phyloP scores from a whole-genome alignment of 805 yeast species.

The Dipodascus geniculatus region DNA sequence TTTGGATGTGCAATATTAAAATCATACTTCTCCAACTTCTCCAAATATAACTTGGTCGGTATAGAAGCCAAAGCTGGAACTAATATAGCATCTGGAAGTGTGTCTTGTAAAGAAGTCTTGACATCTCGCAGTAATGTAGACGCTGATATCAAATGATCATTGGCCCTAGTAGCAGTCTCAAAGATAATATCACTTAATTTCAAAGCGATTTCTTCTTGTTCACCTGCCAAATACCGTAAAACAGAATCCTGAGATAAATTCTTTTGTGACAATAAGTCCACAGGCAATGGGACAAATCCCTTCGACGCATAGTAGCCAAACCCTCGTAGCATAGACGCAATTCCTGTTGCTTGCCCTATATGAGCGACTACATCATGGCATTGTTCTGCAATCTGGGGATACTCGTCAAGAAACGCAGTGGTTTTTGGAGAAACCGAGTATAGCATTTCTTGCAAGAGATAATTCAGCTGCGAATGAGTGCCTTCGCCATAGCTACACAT shows the following conservation, averaged over 20 bases:
- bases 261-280: conserved; percentile 42
- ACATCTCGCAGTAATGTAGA: conserved; percentile 38
- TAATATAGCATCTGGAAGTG: conserved; percentile 42
- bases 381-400: conserved; percentile 31
- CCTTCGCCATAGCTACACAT: conserved; percentile 76
- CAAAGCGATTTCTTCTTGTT: conserved; percentile 24
- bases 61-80: conserved; percentile 58
- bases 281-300: conserved; percentile 48
- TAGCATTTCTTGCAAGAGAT: conserved; percentile 47
- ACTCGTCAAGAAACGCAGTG: conserved; percentile 35
- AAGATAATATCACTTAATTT: conserved; percentile 44
- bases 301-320: conserved; percentile 44
- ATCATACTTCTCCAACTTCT: conserved; percentile 46
- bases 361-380: conserved; percentile 62
- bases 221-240: not conserved
- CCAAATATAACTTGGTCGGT: conserved; percentile 53
- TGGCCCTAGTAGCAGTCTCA: conserved; percentile 62
- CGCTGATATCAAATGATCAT: conserved; percentile 69
- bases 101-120: conserved; percentile 28
- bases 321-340: conserved; percentile 54
- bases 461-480: conserved; percentile 59
- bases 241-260: conserved; percentile 54
- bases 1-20: conserved; percentile 45
- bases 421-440: conserved; percentile 47
- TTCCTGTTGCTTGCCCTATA: conserved; percentile 69